Percentiles rank a stretch among this genome's conserved stretches.
These are phyloP conservation scores for Pseudopyricularia javanii DNA, from an alignment of 2,329 filamentous ascomycete genomes.

Conservation along the genomic window DNA sequence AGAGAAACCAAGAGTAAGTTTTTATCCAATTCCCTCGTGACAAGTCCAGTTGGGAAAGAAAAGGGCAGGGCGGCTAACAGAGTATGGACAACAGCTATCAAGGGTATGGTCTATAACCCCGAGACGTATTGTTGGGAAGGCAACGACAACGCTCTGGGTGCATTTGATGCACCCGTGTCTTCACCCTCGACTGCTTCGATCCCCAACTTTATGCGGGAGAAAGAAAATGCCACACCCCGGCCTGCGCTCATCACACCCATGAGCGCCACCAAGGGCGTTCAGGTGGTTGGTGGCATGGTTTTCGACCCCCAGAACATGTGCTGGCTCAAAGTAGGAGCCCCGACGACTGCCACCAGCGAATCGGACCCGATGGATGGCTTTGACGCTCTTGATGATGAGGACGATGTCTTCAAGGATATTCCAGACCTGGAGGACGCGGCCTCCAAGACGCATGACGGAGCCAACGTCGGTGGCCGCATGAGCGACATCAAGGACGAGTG, in stretches of 20 bases:
- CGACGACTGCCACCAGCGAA: constrained; percentile 25
- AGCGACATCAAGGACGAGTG: constrained; percentile 63
- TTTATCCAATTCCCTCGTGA: not conserved
- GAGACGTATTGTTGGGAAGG: constrained; percentile 84
- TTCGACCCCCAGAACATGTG: constrained; percentile 97
- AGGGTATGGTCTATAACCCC: constrained; percentile 95
- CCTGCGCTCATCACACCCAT: constrained; percentile 87
- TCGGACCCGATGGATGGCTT: constrained; percentile 50
- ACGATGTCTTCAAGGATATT: constrained; percentile 91
- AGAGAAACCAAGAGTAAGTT: constrained; percentile 70
- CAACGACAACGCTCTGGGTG: constrained; percentile 73
- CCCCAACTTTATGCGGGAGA: constrained; percentile 35
- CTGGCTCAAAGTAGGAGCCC: constrained; percentile 71
- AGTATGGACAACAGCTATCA: constrained; percentile 46
- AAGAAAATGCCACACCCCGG: constrained; percentile 46
- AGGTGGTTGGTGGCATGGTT: constrained; percentile 95
- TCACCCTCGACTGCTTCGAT: constrained; percentile 39
- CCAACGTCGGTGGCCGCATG: constrained; percentile 33
- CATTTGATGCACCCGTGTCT: constrained; percentile 57
- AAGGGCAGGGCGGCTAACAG: constrained; percentile 59
- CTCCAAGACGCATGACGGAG: constrained; percentile 33
- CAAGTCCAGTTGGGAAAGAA: constrained; percentile 86
- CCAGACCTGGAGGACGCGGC: constrained; percentile 71
- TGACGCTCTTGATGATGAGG: constrained; percentile 69
- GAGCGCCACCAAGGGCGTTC: constrained; percentile 70